These are phyloP conservation scores for Fragilaria radians DNA, from an alignment of 108 stramenopile genomes.

Conservation along the genomic window DNA sequence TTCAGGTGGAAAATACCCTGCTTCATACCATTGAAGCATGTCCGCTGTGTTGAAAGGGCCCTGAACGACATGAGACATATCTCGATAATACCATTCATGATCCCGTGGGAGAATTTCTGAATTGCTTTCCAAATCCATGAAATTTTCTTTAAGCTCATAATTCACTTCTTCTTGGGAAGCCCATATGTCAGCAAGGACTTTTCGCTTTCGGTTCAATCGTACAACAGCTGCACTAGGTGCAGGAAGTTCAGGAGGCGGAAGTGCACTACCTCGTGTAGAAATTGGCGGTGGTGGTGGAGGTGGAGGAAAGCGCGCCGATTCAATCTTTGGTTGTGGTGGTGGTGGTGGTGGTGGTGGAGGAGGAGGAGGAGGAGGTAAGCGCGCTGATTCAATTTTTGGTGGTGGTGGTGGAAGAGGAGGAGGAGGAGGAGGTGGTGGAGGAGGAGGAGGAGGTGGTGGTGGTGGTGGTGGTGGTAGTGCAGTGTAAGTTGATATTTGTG, in stretches of 20 bases:
- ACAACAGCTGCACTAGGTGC: conserved; percentile 55
- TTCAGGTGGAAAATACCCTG: conserved; percentile 50
- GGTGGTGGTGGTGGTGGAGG: conserved; percentile 3
- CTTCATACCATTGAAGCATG: conserved; percentile 53
- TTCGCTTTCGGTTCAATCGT: conserved; percentile 24
- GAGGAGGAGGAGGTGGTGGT: conserved; percentile 11
- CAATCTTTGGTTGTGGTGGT: conserved; percentile 5
- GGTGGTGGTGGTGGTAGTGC: conserved; percentile 6
- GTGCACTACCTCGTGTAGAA: too few species aligned
- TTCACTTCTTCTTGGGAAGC: conserved; percentile 78
- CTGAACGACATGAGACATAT: conserved; percentile 53
- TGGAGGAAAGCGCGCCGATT: conserved; percentile 20
- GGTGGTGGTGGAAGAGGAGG: background rate
- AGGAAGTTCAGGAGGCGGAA: conserved; percentile 37
- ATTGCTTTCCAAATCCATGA: conserved; percentile 42
- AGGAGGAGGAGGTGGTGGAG: conserved; percentile 8
- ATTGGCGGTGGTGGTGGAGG: conserved; percentile 41
- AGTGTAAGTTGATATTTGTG: background rate
- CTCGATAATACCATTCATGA: conserved; percentile 57
- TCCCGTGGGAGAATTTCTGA: conserved; percentile 5
- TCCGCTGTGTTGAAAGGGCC: conserved; percentile 60
- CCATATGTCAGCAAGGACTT: conserved; percentile 67
- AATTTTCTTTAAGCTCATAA: conserved; percentile 45
- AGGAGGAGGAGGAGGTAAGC: background rate
- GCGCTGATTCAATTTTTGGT: conserved; percentile 5